Evolutionary conservation across 2,329 filamentous ascomycete genomes (phyloP).

Genomic region (Phialemoniopsis sp.): DNA sequence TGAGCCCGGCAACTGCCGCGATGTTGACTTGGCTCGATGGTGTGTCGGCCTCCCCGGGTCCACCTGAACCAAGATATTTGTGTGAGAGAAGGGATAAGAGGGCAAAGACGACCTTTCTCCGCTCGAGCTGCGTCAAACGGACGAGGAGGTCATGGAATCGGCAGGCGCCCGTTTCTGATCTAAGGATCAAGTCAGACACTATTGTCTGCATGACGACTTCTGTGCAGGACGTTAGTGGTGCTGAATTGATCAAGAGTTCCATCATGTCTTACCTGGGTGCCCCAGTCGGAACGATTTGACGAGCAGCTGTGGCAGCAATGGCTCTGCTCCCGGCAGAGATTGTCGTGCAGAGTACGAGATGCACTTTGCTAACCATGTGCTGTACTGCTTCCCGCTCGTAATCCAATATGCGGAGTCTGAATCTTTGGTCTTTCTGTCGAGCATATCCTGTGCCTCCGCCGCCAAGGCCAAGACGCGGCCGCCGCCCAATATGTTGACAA

Average conservation of each 20-base stretch:
- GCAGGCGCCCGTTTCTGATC: constrained; percentile 16
- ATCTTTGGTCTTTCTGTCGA: constrained; percentile 28
- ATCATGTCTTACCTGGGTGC: constrained; percentile 65
- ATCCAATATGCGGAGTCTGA: constrained; percentile 52
- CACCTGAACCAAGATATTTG: constrained; percentile 35
- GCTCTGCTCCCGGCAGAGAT: too few species aligned
- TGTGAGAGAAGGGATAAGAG: constrained; percentile 40
- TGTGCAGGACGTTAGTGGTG: constrained; percentile 17
- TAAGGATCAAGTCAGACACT: constrained; percentile 21
- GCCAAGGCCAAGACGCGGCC: constrained; percentile 45
- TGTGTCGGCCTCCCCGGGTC: constrained; percentile 22
- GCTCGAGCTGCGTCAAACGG: constrained; percentile 33
- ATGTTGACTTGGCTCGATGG: constrained; percentile 30
- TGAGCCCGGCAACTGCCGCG: constrained; percentile 53
- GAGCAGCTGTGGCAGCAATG: constrained; percentile 40
- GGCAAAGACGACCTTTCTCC: constrained; percentile 34
- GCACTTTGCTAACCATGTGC: constrained; percentile 67
- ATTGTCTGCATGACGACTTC: constrained; percentile 29
- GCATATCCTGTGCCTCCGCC: constrained; percentile 50
- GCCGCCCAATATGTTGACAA: constrained; percentile 40
- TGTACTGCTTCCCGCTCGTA: constrained; percentile 59
- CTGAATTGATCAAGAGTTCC: background rate
- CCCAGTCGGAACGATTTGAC: constrained; percentile 65
- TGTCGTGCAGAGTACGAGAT: constrained; percentile 28
- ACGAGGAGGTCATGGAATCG: constrained; percentile 25